phyloP scores from a whole-genome alignment of 2,329 filamentous ascomycete species.

The Arachnopeziza araneosa region DNA sequence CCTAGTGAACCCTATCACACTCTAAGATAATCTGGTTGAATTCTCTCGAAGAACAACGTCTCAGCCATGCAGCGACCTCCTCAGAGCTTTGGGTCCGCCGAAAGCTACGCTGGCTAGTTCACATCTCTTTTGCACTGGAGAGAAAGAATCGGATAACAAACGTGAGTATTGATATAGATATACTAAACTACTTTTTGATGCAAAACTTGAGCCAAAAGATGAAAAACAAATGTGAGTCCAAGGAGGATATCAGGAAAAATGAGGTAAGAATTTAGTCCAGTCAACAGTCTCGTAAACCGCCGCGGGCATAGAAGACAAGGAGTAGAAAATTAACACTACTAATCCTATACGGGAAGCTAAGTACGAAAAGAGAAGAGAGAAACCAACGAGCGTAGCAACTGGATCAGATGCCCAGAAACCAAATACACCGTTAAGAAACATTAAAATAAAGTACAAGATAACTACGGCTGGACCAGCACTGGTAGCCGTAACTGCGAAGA shows the following conservation, averaged over 20 bases:
- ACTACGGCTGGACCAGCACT: slow-evolving; percentile 4
- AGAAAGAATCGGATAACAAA: not conserved
- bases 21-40: too few relatives aligned
- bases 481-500: slow-evolving; percentile 6
- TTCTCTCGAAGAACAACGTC: too few relatives aligned
- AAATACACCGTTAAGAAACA: not conserved
- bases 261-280: not conserved
- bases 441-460: not conserved
- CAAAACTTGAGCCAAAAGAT: not conserved
- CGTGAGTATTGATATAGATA: not conserved
- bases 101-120: too few relatives aligned
- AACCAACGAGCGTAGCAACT: not conserved
- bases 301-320: not conserved
- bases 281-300: not conserved
- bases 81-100: too few relatives aligned
- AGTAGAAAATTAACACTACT: not conserved
- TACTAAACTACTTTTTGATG: not conserved
- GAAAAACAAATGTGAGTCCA: too few relatives aligned
- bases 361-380: not conserved
- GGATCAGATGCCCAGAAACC: not conserved
- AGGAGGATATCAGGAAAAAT: not conserved
- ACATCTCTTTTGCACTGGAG: too few relatives aligned
- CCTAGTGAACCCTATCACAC: too few relatives aligned
- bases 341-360: not conserved
- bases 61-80: too few relatives aligned